Percentiles rank a stretch among this genome's conserved stretches.
Evolutionary conservation across 192 early-diverging fungal genomes (phyloP).

Genomic region (Entomortierella chlamydospora): DNA sequence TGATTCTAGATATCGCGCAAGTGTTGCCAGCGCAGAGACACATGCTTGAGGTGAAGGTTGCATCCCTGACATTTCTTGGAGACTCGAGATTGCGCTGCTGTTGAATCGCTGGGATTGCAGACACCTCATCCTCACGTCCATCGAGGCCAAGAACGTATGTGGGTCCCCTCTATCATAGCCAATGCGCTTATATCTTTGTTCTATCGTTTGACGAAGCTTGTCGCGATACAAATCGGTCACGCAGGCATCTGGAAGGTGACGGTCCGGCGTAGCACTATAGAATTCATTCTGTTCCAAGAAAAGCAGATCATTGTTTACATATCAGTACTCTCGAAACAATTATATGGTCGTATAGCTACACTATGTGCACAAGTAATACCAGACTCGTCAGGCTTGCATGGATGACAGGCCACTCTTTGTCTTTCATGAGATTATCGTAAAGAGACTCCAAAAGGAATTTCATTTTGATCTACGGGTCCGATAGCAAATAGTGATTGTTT

Average conservation of each 20-base stretch:
- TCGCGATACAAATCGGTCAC: constrained; percentile 7
- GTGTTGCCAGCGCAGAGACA: constrained; percentile 8
- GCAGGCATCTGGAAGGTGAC: neutral
- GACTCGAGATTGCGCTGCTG: neutral
- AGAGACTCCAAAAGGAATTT: neutral
- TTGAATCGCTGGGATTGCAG: neutral
- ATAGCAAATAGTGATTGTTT: neutral
- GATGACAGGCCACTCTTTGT: constrained; percentile 12
- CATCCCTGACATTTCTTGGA: neutral
- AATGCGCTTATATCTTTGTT: neutral
- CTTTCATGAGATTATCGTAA: constrained; percentile 6
- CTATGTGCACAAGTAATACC: constrained; percentile 2
- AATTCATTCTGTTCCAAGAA: neutral
- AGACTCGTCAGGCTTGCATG: constrained; percentile 20
- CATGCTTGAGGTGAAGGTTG: constrained; percentile 15
- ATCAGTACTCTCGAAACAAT: neutral
- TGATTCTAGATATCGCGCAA: constrained; percentile 6
- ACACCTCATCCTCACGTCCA: neutral
- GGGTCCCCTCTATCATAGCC: neutral
- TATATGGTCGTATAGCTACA: neutral
- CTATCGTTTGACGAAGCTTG: neutral
- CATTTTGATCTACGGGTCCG: neutral
- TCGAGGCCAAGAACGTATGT: constrained; percentile 4
- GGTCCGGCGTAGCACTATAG: neutral
- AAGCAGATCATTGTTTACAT: neutral